Evolutionary conservation across 1,284 basidiomycete genomes (phyloP).

Genomic region (Golubevia pallescens): DNA sequence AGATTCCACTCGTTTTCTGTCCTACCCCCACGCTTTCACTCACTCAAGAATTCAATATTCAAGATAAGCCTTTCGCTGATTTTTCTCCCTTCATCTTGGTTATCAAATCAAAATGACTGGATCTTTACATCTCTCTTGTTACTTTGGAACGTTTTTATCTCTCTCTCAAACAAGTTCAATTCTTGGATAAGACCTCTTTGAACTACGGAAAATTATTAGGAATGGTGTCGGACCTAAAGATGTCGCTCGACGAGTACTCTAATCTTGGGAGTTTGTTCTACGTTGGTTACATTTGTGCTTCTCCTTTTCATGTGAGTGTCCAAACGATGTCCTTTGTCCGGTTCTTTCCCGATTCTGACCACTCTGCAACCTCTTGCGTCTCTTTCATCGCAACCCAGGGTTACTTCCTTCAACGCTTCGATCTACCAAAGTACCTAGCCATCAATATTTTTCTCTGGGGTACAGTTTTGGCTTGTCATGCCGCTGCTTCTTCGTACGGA

Average conservation of each 20-base stretch:
- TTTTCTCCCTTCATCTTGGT: too few relatives aligned
- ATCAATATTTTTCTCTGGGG: slow-evolving; percentile 34
- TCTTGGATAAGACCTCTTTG: slow-evolving; percentile 50
- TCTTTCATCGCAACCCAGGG: background rate
- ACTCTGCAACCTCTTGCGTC: too few relatives aligned
- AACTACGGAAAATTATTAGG: slow-evolving; percentile 43
- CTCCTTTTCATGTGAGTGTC: slow-evolving; percentile 14
- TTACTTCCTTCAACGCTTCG: slow-evolving; percentile 28
- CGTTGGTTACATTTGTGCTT: slow-evolving; percentile 29
- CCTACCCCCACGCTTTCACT: too few relatives aligned
- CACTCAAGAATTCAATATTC: too few relatives aligned
- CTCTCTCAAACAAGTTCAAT: too few relatives aligned
- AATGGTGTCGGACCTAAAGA: slow-evolving; percentile 26
- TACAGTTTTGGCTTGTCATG: slow-evolving; percentile 29
- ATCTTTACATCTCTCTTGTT: too few relatives aligned
- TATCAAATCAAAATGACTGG: too few relatives aligned
- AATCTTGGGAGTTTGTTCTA: slow-evolving; percentile 44
- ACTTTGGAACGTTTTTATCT: too few relatives aligned
- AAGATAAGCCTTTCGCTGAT: too few relatives aligned
- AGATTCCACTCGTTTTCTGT: too few relatives aligned
- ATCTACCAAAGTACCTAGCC: slow-evolving; percentile 30
- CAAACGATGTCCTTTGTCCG: too few relatives aligned
- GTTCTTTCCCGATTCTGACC: too few relatives aligned
- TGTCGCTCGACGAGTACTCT: slow-evolving; percentile 30
- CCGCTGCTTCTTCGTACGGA: slow-evolving; percentile 29